A percentile compares a stretch with the other conserved stretches of the same genome.
phyloP scores from a whole-genome alignment of 768 basidiomycete species.

The Roridomyces roridus region DNA sequence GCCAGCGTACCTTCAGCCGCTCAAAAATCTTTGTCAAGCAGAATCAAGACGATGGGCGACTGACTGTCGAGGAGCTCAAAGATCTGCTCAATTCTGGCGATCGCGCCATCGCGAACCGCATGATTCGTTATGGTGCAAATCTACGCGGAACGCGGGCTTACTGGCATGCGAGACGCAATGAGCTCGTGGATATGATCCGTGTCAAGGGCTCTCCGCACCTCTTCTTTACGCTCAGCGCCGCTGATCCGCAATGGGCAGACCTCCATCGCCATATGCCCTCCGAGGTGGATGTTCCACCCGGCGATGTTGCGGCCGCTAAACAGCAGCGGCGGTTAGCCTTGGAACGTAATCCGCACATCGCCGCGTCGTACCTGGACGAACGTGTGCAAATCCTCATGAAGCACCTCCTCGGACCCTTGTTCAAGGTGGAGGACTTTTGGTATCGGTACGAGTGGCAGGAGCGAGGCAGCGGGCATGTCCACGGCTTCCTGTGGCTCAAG shows the following conservation, averaged over 20 bases:
- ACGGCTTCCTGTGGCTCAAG: slow-evolving; percentile 33
- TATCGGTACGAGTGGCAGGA: slow-evolving; percentile 29
- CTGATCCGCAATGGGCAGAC: slow-evolving; percentile 13
- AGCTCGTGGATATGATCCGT: slow-evolving; percentile 4
- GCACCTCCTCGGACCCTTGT: slow-evolving; percentile 18
- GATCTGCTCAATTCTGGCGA: slow-evolving; percentile 9
- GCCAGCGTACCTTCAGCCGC: slow-evolving; percentile 2
- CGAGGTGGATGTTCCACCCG: not conserved
- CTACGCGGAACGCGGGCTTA: slow-evolving; percentile 17
- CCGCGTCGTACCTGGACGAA: slow-evolving; percentile 28
- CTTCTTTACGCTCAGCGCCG: slow-evolving; percentile 20
- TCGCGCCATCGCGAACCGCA: not conserved
- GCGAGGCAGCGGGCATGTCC: slow-evolving; percentile 28
- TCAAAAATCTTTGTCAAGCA: slow-evolving; percentile 10
- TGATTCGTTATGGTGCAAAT: slow-evolving; percentile 13
- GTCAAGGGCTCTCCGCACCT: slow-evolving; percentile 8
- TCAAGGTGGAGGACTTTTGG: slow-evolving; percentile 29
- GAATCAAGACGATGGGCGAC: slow-evolving; percentile 7
- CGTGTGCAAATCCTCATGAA: slow-evolving; percentile 26
- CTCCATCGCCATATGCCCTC: slow-evolving; percentile 29
- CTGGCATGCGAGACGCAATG: slow-evolving; percentile 11
- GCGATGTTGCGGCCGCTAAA: slow-evolving; percentile 19
- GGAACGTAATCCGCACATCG: slow-evolving; percentile 32
- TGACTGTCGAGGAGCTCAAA: slow-evolving; percentile 9
- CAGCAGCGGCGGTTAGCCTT: slow-evolving; percentile 20